phyloP scores from a whole-genome alignment of 225 moss, liverwort and hornwort species.

The Polytrichum formosum region DNA sequence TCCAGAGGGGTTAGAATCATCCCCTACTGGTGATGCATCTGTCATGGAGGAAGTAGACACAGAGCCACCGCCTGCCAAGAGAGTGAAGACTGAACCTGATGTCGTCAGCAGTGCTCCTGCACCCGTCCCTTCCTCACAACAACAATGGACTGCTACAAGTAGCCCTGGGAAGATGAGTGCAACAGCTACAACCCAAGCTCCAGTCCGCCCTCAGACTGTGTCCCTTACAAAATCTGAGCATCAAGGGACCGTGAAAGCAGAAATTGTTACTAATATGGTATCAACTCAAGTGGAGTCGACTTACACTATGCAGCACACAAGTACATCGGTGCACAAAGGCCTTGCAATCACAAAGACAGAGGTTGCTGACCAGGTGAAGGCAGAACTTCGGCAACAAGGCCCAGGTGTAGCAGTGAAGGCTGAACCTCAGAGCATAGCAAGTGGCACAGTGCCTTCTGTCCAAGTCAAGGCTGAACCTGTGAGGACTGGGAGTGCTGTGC shows the following conservation, averaged over 20 bases:
- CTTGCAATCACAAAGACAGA: slow-evolving; percentile 28
- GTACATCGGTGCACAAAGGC: slow-evolving; percentile 22
- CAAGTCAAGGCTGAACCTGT: slow-evolving; percentile 50
- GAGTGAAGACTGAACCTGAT: slow-evolving; percentile 62
- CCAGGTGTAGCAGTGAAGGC: slow-evolving; percentile 29
- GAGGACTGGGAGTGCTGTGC: slow-evolving; percentile 26
- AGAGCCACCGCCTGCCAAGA: slow-evolving; percentile 74
- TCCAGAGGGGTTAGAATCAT: slow-evolving; percentile 48
- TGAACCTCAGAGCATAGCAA: slow-evolving; percentile 32
- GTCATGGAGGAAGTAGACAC: slow-evolving; percentile 54
- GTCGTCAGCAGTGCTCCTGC: slow-evolving; percentile 23
- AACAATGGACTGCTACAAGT: slow-evolving; percentile 8
- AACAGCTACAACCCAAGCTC: slow-evolving; percentile 24
- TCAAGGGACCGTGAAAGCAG: slow-evolving; percentile 41
- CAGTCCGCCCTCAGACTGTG: slow-evolving; percentile 30
- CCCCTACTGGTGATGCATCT: slow-evolving; percentile 34
- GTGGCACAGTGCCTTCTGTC: slow-evolving; percentile 13
- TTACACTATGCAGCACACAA: slow-evolving; percentile 27
- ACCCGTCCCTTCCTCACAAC: slow-evolving; percentile 35
- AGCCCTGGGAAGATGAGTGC: slow-evolving; percentile 34
- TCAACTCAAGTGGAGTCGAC: slow-evolving; percentile 42
- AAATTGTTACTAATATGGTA: slow-evolving; percentile 23
- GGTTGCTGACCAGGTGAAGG: slow-evolving; percentile 40
- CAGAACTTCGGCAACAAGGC: slow-evolving; percentile 46
- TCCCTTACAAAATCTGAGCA: slow-evolving; percentile 36